Conservation (phyloP, 257 asterid species). For the Eustoma russellianum region DNA sequence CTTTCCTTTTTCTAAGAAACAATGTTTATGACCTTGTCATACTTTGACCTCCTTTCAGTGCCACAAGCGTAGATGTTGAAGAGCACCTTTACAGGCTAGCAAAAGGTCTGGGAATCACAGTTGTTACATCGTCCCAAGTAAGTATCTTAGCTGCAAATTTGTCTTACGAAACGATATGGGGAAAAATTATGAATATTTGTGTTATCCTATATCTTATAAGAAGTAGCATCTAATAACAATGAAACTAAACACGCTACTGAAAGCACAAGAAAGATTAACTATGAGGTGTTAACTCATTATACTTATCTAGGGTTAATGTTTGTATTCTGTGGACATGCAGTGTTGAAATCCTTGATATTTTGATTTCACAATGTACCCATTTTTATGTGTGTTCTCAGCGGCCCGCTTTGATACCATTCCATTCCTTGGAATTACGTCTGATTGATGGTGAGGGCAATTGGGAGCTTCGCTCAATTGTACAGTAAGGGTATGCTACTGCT, state of each 20-base stretch:
- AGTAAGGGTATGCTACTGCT: conserved; percentile 21
- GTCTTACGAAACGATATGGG: neutral
- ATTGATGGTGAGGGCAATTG: conserved; percentile 99
- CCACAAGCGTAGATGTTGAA: conserved; percentile 98
- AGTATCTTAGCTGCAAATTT: neutral
- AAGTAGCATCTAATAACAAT: too few relatives aligned
- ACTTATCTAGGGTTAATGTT: too few relatives aligned
- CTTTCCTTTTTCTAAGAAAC: neutral
- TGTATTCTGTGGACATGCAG: too few relatives aligned
- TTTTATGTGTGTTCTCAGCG: conserved; percentile 35
- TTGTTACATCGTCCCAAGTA: conserved; percentile 97
- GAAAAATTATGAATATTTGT: too few relatives aligned
- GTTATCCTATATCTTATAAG: too few relatives aligned
- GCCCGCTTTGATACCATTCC: conserved; percentile 97
- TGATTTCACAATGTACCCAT: neutral
- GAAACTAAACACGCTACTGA: too few relatives aligned
- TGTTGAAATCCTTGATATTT: neutral
- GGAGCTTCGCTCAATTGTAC: conserved; percentile 85
- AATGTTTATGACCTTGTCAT: conserved; percentile 5
- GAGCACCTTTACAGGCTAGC: conserved; percentile 95
- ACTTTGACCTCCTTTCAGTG: conserved; percentile 36
- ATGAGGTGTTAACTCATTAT: too few relatives aligned
- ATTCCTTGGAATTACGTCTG: conserved; percentile 74
- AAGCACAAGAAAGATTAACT: too few relatives aligned
- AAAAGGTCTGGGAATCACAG: conserved; percentile 70